Base-by-base conservation (phyloP, 495 filamentous ascomycete species). In the Podospora fimiseda region DNA sequence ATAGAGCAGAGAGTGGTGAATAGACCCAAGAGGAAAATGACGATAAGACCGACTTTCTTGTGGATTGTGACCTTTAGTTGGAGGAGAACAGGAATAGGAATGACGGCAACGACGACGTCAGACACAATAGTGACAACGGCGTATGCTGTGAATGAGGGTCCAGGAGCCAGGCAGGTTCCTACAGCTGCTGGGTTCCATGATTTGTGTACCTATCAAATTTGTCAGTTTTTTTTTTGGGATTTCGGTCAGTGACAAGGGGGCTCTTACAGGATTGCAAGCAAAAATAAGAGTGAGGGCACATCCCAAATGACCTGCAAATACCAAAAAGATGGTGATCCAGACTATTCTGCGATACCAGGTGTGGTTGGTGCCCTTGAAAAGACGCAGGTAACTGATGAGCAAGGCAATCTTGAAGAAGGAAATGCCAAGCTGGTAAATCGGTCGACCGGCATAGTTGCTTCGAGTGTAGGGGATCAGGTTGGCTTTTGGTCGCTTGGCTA, bases 1-100 rank as follows among this genome's bases (percentile, higher is more conserved):
- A 81, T 65, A 1, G 79, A 81, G 57, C 79, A 81, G 38, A 81
- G 57, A 0, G 80, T 81, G 1, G 79, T 82, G 57, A 83, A 78
- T 9, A 82, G 72, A 7, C 79, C 79, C 8, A 83, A 68, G 2
- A 80, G 57, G 59, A 83, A 82, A 5, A 83, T 70, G 43, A 72
- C 71, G 42, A 78, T 70, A 1, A 83, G 66, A 18, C 72, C 78
- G 5, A 75, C 58, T 48, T 82, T 82, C 56, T 79, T 77, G 9
- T 68, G 68, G 0, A 59, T 55, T 47, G 68, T 70, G 54, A 83
- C 73, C 24, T 80, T 79, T 15, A 81, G 63, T 33, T 63, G 52
- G 4, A 81, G 57, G 1, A 82, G 69, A 2, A 82, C 61, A 3
- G 80, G 78, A 36, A 83, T 71, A 0, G 78, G 75, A 1, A 83